Evolutionary conservation across 2,329 filamentous ascomycete genomes (phyloP).

Genomic region (Pseudogymnoascus sp.): DNA sequence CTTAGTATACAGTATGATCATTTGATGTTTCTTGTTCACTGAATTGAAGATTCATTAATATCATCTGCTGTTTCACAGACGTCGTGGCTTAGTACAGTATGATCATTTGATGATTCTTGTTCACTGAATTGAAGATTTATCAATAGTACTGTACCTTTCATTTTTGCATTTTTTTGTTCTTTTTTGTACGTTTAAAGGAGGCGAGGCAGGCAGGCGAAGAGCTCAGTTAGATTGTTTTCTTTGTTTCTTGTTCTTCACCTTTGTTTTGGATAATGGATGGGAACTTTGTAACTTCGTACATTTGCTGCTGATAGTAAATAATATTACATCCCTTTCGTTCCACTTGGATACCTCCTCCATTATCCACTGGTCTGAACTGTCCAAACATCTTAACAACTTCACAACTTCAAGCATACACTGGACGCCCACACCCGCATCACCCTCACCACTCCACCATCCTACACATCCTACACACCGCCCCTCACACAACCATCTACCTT

Average conservation of each 20-base stretch:
- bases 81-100: not conserved
- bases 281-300: not conserved
- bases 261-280: not conserved
- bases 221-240: not conserved
- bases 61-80: not conserved
- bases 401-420: not conserved
- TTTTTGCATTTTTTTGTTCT: not conserved
- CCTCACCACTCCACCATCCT: not conserved
- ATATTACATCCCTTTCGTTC: not conserved
- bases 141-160: not conserved
- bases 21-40: not conserved
- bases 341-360: not conserved
- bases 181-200: not conserved
- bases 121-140: not conserved
- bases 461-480: not conserved
- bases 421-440: not conserved
- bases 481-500: not conserved
- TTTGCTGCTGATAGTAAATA: not conserved
- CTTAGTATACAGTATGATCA: not conserved
- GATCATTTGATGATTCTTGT: not conserved
- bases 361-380: not conserved
- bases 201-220: not conserved
- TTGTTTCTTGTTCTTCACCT: not conserved
- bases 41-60: not conserved
- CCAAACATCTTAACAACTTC: not conserved